Base-by-base conservation (phyloP, 2,329 filamentous ascomycete species). In the Penicillium decumbens region DNA sequence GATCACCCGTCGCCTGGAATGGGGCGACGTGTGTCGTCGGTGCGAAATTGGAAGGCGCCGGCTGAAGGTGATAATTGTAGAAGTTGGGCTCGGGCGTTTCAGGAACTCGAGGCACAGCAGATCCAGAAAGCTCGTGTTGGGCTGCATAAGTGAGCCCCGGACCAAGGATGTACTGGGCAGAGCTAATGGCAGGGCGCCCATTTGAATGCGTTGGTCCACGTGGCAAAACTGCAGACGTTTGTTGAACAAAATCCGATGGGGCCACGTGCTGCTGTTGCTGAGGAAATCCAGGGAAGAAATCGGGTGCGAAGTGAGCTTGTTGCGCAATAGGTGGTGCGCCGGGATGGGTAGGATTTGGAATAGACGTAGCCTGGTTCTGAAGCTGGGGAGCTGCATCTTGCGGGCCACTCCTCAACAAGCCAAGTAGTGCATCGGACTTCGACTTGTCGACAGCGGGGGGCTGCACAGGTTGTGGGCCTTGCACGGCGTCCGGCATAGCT, bases 281-380 rank as follows among this genome's bases (percentile, higher is more conserved):
- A 43, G 71, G 68, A 33, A 60, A 67, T 30, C 57, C 71, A 50
- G 59, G 71, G 61, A 56, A 71, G 44, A 75, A 67, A 9, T 77
- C 75, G 13, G 77, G 65, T 18, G 74, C 73, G 35, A 77, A 73
- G 43, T 79, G 77, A 48, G 80, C 76, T 61, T 81, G 56, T 23
- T 55, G 77, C 62, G 78, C 80, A 35, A 71, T 73, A 12, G 83
- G 80, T 61, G 80, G 76, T 25, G 77, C 64, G 20, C 77, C 74
- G 24, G 78, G 74, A 4, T 67, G 64, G 43, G 75, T 68, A 15
- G 75, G 72, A 53, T 82, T 79, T 12, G 85, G 80, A 28, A 80
- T 65, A 7, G 81, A 78, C 4, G 80, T 81, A 43, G 76, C 75
- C 37, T 74, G 77, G 51, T 67, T 61, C 47, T 64, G 66, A 51